Conservation (phyloP, 345 rosid genomes). For the Abelmoschus esculentus region DNA sequence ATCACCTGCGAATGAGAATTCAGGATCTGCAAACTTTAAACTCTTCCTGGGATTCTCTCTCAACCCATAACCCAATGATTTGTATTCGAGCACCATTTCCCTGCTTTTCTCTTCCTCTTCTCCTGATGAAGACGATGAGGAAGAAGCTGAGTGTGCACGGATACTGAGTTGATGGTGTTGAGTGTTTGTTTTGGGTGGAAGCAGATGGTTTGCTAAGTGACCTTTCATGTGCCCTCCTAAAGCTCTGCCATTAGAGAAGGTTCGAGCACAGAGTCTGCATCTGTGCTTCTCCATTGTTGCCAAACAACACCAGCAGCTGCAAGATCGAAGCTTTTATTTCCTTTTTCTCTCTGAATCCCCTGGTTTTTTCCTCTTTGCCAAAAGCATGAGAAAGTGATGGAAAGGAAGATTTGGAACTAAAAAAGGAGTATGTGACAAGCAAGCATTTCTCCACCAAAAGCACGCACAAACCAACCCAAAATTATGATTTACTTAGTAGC, state of each 20-base stretch:
- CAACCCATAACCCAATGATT: constrained; percentile 30
- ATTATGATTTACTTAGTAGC: constrained; percentile 25
- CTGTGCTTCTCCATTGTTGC: constrained; percentile 58
- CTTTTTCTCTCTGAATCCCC: background rate
- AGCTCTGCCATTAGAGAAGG: constrained; percentile 80
- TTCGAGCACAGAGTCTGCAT: constrained; percentile 76
- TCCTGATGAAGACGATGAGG: constrained; percentile 46
- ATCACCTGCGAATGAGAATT: constrained; percentile 40
- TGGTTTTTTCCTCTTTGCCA: constrained; percentile 10
- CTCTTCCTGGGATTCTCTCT: constrained; percentile 76
- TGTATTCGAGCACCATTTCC: background rate
- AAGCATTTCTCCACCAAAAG: constrained; percentile 83
- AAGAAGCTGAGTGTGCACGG: constrained; percentile 25
- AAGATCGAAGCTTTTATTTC: constrained; percentile 9
- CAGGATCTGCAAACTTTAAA: constrained; percentile 61
- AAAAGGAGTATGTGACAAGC: constrained; percentile 99
- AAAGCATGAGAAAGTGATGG: constrained; percentile 15
- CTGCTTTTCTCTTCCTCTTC: constrained; percentile 26
- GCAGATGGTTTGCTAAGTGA: constrained; percentile 53
- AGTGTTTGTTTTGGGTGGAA: constrained; percentile 20
- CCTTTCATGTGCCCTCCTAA: constrained; percentile 97
- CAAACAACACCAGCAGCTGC: constrained; percentile 2
- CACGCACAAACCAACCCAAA: constrained; percentile 27
- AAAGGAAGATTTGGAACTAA: constrained; percentile 41
- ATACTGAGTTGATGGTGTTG: constrained; percentile 20